Evolutionary conservation across 805 yeast species (phyloP).

Genomic region (Scheffersomyces ergatensis): DNA sequence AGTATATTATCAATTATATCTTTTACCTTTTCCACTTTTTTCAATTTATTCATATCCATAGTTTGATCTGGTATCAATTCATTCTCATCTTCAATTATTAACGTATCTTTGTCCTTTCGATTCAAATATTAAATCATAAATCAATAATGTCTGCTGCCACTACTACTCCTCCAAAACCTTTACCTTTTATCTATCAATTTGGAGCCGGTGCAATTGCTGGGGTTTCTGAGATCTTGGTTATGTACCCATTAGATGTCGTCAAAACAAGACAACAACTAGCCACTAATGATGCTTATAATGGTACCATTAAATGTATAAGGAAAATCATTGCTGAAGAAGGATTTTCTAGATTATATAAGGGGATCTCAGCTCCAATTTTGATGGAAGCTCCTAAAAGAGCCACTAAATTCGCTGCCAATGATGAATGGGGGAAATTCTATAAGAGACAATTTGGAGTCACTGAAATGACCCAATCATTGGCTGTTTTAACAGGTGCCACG

Average conservation of each 20-base stretch:
- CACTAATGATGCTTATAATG: slow-evolving; percentile 64
- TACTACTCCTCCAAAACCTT: slow-evolving; percentile 20
- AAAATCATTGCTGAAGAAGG: slow-evolving; percentile 90
- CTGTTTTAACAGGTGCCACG: slow-evolving; percentile 92
- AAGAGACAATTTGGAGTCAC: slow-evolving; percentile 64
- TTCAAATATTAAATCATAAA: no score
- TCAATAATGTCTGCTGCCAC: not conserved
- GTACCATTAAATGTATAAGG: slow-evolving; percentile 78
- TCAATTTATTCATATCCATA: no score
- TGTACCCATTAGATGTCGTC: slow-evolving; percentile 97
- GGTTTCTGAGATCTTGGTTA: slow-evolving; percentile 88
- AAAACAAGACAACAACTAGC: slow-evolving; percentile 91
- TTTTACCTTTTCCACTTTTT: no score
- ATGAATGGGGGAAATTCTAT: slow-evolving; percentile 90
- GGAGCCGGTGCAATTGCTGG: slow-evolving; percentile 95
- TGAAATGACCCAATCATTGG: slow-evolving; percentile 74
- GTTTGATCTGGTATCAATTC: slow-evolving; percentile 1
- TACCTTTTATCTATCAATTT: slow-evolving; percentile 92
- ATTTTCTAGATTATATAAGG: slow-evolving; percentile 77
- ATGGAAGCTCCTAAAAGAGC: slow-evolving; percentile 99
- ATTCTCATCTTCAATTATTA: not conserved
- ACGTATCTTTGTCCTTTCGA: no score
- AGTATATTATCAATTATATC: no score
- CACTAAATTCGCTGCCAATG: slow-evolving; percentile 96
- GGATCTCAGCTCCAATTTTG: slow-evolving; percentile 92